Conservation (phyloP, 2,329 filamentous ascomycete species). For the Aureobasidium namibiae region DNA sequence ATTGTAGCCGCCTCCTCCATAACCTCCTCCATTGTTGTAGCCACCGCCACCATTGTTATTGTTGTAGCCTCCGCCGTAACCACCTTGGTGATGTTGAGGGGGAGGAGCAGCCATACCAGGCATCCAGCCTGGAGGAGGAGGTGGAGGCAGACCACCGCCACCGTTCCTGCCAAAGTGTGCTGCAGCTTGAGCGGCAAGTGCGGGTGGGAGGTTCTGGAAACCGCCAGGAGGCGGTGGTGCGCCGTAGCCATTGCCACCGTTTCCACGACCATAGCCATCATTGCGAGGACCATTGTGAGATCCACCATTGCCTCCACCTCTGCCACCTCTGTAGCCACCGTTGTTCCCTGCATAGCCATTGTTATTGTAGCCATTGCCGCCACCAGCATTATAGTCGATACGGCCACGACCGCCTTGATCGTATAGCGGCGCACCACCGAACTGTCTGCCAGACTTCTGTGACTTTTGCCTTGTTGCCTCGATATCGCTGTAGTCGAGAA, state of each 20-base stretch:
- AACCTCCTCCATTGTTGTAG: constrained; percentile 13
- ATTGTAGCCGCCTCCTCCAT: constrained; percentile 16
- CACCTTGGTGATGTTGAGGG: constrained; percentile 17
- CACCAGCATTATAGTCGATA: constrained; percentile 15
- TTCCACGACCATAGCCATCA: constrained; percentile 11
- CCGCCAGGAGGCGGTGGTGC: constrained; percentile 19
- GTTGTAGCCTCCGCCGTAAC: constrained; percentile 21
- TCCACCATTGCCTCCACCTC: constrained; percentile 16
- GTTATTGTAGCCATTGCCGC: constrained; percentile 15
- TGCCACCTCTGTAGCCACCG: constrained; percentile 15
- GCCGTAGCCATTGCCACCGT: constrained; percentile 3
- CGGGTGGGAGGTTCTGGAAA: constrained; percentile 25
- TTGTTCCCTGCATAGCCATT: constrained; percentile 17
- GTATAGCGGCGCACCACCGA: constrained; percentile 58
- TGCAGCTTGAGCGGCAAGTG: constrained; percentile 27
- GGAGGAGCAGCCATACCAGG: constrained; percentile 19
- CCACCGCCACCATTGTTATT: constrained; percentile 18
- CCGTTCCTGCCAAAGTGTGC: constrained; percentile 22
- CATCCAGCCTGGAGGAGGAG: constrained; percentile 17
- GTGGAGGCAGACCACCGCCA: constrained; percentile 16
- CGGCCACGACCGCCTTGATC: constrained; percentile 33
- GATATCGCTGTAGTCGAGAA: constrained; percentile 67
- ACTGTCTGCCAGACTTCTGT: constrained; percentile 57
- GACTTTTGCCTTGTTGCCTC: constrained; percentile 62
- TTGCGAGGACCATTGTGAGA: constrained; percentile 17